Evolutionary conservation across 768 basidiomycete genomes (phyloP), one percentile per base, ranked within the genome.

Genomic region (Calocybe gangraenosa): DNA sequence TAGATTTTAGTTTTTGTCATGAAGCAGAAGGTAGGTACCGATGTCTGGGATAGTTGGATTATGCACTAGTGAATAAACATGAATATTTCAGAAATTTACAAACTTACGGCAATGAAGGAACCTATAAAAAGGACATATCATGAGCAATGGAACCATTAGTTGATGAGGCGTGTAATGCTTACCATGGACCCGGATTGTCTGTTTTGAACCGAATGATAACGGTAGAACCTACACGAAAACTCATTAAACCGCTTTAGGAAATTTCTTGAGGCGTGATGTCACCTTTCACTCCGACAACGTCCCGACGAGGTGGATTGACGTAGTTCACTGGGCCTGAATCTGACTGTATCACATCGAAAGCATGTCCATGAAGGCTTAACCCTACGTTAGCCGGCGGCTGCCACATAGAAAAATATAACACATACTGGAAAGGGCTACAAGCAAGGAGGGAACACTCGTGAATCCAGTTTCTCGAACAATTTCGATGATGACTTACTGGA

Each of bases 131-230:
- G n/a, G 43, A 37, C 35, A 35, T 22, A 40, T 42, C 14, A 34
- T 44, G 32, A 10, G 2, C 3, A 30, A 21, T 13, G 4, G 7
- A 3, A 21, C 17, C 18, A 44, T n/a, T n/a, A 38, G 28, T 23
- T 25, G n/a, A 28, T 15, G n/a, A 30, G 18, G 33, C n/a, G 22
- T 7, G 17, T 21, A 32, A 22, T n/a, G 22, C 37, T 19, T 32
- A 59, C 57, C 64, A 64, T 41, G 63, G 63, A 4, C 63, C 65
- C 14, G 64, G n/a, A n/a, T n/a, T n/a, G n/a, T n/a, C n/a, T n/a
- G n/a, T n/a, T n/a, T n/a, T n/a, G n/a, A n/a, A n/a, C 53, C 28
- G 18, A 7, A 30, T 20, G n/a, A 38, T 30, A 15, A 10, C 30
- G 2, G 34, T n/a, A n/a, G n/a, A n/a, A 9, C 34, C 34, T 37